A percentile compares a stretch with the other conserved stretches of the same genome.
Evolutionary conservation across 1,284 basidiomycete species (phyloP).

Genomic region (Macrocystidia cucumis): DNA sequence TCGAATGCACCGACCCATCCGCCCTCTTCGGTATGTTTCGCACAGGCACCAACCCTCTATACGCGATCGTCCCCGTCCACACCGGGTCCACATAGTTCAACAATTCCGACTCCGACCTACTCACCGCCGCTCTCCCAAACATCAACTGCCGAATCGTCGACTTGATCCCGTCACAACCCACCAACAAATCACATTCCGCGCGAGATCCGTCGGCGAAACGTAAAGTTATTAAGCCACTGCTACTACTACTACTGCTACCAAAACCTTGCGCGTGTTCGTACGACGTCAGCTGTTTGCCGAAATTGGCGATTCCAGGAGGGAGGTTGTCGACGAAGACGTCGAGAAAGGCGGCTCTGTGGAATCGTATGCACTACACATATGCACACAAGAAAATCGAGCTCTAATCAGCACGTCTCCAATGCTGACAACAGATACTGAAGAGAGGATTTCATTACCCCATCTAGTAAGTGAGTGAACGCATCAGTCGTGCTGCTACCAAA

Average conservation of each 20-base stretch:
- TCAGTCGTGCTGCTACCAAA: background rate
- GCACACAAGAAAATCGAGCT: too few relatives aligned
- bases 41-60: constrained; percentile 24
- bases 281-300: constrained; percentile 25
- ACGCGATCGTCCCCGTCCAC: constrained; percentile 31
- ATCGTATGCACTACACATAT: constrained; percentile 18
- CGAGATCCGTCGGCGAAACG: constrained; percentile 30
- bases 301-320: constrained; percentile 20
- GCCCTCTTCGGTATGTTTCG: too few relatives aligned
- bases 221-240: constrained; percentile 21
- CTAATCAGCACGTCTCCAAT: too few relatives aligned
- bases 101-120: constrained; percentile 18
- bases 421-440: too few relatives aligned
- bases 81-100: constrained; percentile 23
- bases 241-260: too few relatives aligned
- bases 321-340: constrained; percentile 29
- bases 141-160: constrained; percentile 32
- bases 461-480: too few relatives aligned
- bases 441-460: too few relatives aligned
- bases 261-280: constrained; percentile 21
- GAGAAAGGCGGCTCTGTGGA: constrained; percentile 36
- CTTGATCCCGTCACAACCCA: constrained; percentile 45
- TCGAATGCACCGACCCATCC: too few relatives aligned
- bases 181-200: constrained; percentile 33
- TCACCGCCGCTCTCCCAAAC: constrained; percentile 17